Percentiles rank a stretch among this genome's conserved stretches.
Evolutionary conservation across 148 eudicot species (phyloP).

Genomic region (Agrostemma githago): DNA sequence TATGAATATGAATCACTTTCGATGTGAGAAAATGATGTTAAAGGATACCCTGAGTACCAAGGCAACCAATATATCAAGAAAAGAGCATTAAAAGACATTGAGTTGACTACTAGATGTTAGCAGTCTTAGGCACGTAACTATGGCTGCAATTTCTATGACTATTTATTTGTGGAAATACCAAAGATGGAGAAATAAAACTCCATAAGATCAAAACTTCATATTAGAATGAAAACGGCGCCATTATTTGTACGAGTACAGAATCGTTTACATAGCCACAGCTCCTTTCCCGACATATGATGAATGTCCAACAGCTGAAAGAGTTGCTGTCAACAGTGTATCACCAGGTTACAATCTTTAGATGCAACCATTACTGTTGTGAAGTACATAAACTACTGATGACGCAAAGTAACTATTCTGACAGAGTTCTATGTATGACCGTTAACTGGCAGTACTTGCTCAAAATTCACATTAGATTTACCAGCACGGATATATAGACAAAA

Average conservation of each 20-base stretch:
- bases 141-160: neutral
- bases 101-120: neutral
- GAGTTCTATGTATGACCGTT: neutral
- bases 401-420: neutral
- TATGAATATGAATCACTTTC: neutral
- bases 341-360: neutral
- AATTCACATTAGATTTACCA: slow-evolving; percentile 1
- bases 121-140: neutral
- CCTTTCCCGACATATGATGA: neutral
- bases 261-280: neutral
- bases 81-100: neutral
- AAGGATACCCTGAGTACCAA: neutral
- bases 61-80: neutral
- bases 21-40: neutral
- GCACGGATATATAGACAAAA: neutral
- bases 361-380: too few relatives aligned
- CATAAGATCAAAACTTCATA: too few relatives aligned
- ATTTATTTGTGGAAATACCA: neutral
- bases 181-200: neutral
- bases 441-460: neutral
- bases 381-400: neutral
- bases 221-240: neutral
- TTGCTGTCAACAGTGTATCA: neutral
- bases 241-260: neutral
- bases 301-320: neutral